Evolutionary conservation across 805 yeast genomes (phyloP), one percentile per base, ranked within the genome.

Genomic region (Ogataea thermomethanolica): DNA sequence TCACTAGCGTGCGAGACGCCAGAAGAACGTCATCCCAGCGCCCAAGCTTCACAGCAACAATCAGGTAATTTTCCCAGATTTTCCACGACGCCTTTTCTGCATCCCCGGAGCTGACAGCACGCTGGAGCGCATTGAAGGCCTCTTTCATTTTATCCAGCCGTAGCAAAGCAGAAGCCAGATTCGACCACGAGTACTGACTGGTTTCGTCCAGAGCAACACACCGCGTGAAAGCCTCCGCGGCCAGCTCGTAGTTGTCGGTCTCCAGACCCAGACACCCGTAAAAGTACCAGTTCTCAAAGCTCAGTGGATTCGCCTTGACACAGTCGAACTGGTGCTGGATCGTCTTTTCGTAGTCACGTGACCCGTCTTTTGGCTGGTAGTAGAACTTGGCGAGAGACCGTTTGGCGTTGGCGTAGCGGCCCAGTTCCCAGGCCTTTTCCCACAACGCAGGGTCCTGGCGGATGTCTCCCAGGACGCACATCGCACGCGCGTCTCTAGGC

Each of bases 241-340:
- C 95, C 31, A 84, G 62, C 17, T 80, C 84, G 65, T 74, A 85
- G 50, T 82, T 78, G 7, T 66, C 71, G 10, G 78, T 61, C 56
- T 88, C 96, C 35, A 93, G 67, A 0, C 95, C 96, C 40, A 90
- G 69, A 57, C 96, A 87, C 5, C 98, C 98, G 56, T 90, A 89
- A 54, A 89, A 78, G 58, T 81, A 91, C 95, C 98, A 89, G 25
- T 91, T 84, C 13, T 84, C 86, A 51, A 75, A 79, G 52, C 75
- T 77, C 38, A 87, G 66, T 8, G 96, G 93, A 57, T 82, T 82
- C 21, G 79, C 78, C 15, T 73, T 66, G 44, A 91, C 67, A 10
- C 93, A 81, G 27, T 89, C 95, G 50, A 77, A 75, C 65, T 88
- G 73, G 58, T 88, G 88, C 27, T 62, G 63, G 41, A 87, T 72